Conservation (phyloP, 2,329 filamentous ascomycete genomes). For the Cladosporium oxysporum region DNA sequence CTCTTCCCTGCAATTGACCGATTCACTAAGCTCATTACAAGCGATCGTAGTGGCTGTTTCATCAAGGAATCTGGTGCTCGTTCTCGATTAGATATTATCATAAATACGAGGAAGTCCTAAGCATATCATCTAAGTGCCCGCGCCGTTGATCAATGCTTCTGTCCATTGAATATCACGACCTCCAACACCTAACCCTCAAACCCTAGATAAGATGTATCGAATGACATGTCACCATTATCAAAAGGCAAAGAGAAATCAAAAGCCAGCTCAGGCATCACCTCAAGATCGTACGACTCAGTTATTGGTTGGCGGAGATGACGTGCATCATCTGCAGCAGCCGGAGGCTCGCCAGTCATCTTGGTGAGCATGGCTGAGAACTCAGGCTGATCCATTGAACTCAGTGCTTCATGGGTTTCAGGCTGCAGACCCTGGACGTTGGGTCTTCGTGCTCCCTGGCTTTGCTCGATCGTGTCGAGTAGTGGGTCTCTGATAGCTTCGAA, state of each 20-base stretch:
- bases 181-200: not conserved
- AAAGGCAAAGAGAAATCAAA: not conserved
- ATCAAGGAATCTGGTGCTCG: too few relatives aligned
- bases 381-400: not conserved
- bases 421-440: not conserved
- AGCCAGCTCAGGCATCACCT: not conserved
- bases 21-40: too few relatives aligned
- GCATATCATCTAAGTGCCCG: too few relatives aligned
- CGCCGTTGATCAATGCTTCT: not conserved
- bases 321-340: not conserved
- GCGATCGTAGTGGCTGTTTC: too few relatives aligned
- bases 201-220: not conserved
- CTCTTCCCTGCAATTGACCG: too few relatives aligned
- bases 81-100: too few relatives aligned
- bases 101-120: too few relatives aligned
- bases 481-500: not conserved
- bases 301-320: not conserved
- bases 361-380: not conserved
- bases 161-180: not conserved
- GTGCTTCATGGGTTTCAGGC: not conserved
- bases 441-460: not conserved
- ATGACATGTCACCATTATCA: not conserved
- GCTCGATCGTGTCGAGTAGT: not conserved
- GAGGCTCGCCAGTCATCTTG: not conserved
- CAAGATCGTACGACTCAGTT: not conserved